Percentiles rank a stretch among this genome's conserved stretches.
Evolutionary conservation across 1,284 basidiomycete species (phyloP).

Genomic region (Bondarzewia mesenterica): DNA sequence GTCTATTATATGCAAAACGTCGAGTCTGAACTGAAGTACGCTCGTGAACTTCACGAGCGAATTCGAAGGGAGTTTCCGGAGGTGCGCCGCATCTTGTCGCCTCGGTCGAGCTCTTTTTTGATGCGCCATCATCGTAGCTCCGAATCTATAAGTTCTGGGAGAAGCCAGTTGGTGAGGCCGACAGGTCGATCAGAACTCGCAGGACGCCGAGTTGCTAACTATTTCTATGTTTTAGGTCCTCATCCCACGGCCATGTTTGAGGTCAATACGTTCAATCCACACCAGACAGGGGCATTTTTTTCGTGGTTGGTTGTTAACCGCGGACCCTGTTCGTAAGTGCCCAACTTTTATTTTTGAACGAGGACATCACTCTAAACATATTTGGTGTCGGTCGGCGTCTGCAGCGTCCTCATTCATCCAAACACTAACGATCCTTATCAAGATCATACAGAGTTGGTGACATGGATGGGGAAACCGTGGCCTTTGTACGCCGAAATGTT

Average conservation of each 20-base stretch:
- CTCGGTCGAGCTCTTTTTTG: not conserved
- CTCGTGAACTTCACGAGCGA: slow-evolving; percentile 55
- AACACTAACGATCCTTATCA: slow-evolving; percentile 52
- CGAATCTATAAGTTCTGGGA: slow-evolving; percentile 62
- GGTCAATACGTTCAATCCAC: slow-evolving; percentile 57
- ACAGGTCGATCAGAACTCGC: not conserved
- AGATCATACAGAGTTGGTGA: slow-evolving; percentile 58
- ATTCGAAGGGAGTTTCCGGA: slow-evolving; percentile 66
- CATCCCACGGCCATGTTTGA: slow-evolving; percentile 67
- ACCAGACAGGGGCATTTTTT: slow-evolving; percentile 58
- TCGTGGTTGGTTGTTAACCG: slow-evolving; percentile 58
- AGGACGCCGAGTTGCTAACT: not conserved
- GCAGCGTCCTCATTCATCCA: slow-evolving; percentile 64
- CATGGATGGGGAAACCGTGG: slow-evolving; percentile 65
- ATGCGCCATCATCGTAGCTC: slow-evolving; percentile 30
- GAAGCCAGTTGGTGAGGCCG: slow-evolving; percentile 45
- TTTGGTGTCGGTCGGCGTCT: not conserved
- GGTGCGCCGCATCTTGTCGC: slow-evolving; percentile 23
- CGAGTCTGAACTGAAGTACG: slow-evolving; percentile 39
- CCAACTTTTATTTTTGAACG: no score
- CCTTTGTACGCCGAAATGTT: slow-evolving; percentile 40
- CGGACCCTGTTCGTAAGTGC: slow-evolving; percentile 56
- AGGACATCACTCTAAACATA: not conserved
- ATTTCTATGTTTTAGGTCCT: slow-evolving; percentile 29
- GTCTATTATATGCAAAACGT: slow-evolving; percentile 57